Percentiles rank a stretch among this genome's conserved stretches.
These are phyloP conservation scores for Linnemannia zychae DNA, from an alignment of 192 early-diverging fungal species.

Conservation along the genomic window DNA sequence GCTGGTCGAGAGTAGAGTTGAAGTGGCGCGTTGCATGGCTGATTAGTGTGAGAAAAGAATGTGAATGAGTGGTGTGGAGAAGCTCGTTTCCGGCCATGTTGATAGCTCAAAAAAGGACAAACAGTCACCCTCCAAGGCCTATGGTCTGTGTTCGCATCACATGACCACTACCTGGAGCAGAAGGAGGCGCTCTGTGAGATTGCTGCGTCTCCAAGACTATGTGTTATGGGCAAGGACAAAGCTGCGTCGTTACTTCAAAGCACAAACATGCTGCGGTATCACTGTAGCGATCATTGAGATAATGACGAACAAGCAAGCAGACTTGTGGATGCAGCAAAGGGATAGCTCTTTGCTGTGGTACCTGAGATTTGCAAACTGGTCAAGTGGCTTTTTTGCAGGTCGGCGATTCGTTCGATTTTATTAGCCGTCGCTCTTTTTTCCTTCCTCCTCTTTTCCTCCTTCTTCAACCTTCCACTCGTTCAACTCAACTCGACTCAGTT, in stretches of 20 bases:
- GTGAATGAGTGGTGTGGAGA: neutral
- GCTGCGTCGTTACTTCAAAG: too few species aligned
- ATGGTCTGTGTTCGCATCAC: neutral
- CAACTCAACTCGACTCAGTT: too few species aligned
- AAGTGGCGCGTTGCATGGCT: slow-evolving; percentile 39
- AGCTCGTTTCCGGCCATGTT: neutral
- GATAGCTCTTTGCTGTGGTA: neutral
- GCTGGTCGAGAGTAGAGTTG: slow-evolving; percentile 1
- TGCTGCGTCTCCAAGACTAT: neutral
- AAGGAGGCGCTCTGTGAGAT: neutral
- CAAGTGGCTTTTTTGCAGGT: neutral
- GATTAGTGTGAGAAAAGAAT: neutral
- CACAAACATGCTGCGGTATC: too few species aligned
- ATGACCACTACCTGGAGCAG: neutral
- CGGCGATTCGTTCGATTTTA: neutral
- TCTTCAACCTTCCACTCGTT: neutral
- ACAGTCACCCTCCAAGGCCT: neutral
- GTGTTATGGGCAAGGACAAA: neutral
- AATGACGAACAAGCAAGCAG: too few species aligned
- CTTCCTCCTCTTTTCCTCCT: neutral
- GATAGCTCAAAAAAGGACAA: neutral
- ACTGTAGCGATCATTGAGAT: too few species aligned
- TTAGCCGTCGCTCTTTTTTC: neutral
- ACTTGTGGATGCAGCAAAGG: too few species aligned
- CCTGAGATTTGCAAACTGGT: neutral